phyloP scores from a whole-genome alignment of 345 rosid species.

The Physaria fendleri region DNA sequence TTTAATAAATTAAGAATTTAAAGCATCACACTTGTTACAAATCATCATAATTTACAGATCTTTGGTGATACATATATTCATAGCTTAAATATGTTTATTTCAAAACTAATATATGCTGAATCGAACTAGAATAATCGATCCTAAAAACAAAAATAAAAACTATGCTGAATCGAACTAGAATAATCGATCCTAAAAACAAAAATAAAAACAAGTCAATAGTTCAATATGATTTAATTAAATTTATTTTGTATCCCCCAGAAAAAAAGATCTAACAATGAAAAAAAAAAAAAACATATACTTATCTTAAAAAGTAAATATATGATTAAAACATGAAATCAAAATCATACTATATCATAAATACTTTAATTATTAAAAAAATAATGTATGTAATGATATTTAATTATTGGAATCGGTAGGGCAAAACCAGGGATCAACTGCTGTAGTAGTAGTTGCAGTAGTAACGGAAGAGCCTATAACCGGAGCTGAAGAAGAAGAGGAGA shows the following conservation, averaged over 20 bases:
- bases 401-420: conserved; percentile 48
- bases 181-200: not conserved
- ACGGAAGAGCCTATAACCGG: conserved; percentile 34
- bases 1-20: too few species aligned
- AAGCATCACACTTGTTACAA: not conserved
- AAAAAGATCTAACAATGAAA: too few species aligned
- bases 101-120: not conserved
- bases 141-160: not conserved
- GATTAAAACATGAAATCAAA: too few species aligned
- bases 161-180: not conserved
- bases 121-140: not conserved
- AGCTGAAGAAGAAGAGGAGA: conserved; percentile 27
- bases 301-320: too few species aligned
- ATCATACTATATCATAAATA: too few species aligned
- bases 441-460: conserved; percentile 8
- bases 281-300: too few species aligned
- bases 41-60: not conserved
- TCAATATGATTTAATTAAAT: too few species aligned
- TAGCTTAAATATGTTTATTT: not conserved
- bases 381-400: not conserved
- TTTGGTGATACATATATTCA: not conserved
- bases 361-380: not conserved
- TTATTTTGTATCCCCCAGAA: too few species aligned
- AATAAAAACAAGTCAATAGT: too few species aligned
- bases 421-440: conserved; percentile 65